phyloP scores from a whole-genome alignment of 768 basidiomycete species.

The Inosperma sp. region DNA sequence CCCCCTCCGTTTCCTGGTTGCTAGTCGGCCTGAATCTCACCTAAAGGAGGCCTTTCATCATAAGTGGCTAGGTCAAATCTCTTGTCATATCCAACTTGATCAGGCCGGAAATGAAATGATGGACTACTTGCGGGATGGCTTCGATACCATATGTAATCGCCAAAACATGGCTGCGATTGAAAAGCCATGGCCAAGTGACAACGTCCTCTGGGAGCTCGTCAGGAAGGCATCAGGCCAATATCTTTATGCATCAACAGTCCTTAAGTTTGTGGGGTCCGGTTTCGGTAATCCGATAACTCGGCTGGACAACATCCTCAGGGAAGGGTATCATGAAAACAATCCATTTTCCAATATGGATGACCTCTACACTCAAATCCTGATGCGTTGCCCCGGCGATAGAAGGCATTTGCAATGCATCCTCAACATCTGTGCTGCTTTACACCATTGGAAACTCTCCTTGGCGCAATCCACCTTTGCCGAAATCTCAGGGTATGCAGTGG shows the following conservation, averaged over 20 bases:
- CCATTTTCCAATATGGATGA: too few relatives aligned
- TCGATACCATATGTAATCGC: slow-evolving; percentile 6
- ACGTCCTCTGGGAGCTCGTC: slow-evolving; percentile 7
- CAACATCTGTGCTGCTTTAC: too few relatives aligned
- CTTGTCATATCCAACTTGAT: slow-evolving; percentile 11
- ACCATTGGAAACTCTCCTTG: too few relatives aligned
- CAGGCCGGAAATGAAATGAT: not conserved
- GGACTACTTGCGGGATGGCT: not conserved
- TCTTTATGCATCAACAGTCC: slow-evolving; percentile 15
- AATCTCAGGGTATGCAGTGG: too few relatives aligned
- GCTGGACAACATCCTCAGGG: too few relatives aligned
- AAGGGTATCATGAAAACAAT: too few relatives aligned
- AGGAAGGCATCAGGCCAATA: slow-evolving; percentile 16
- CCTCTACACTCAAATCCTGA: too few relatives aligned
- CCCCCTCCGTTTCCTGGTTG: slow-evolving; percentile 11
- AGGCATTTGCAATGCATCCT: too few relatives aligned
- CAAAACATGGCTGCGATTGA: not conserved
- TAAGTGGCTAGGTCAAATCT: slow-evolving; percentile 1
- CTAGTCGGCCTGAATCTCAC: slow-evolving; percentile 14
- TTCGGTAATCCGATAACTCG: too few relatives aligned
- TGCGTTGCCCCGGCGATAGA: too few relatives aligned
- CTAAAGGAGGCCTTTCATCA: slow-evolving; percentile 4
- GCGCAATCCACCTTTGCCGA: too few relatives aligned
- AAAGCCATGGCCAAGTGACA: not conserved
- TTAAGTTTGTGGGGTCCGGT: slow-evolving; percentile 18